A percentile compares a stretch with the other conserved stretches of the same genome.
phyloP scores from a whole-genome alignment of 2,329 filamentous ascomycete genomes.

The Trichoderma sp. region DNA sequence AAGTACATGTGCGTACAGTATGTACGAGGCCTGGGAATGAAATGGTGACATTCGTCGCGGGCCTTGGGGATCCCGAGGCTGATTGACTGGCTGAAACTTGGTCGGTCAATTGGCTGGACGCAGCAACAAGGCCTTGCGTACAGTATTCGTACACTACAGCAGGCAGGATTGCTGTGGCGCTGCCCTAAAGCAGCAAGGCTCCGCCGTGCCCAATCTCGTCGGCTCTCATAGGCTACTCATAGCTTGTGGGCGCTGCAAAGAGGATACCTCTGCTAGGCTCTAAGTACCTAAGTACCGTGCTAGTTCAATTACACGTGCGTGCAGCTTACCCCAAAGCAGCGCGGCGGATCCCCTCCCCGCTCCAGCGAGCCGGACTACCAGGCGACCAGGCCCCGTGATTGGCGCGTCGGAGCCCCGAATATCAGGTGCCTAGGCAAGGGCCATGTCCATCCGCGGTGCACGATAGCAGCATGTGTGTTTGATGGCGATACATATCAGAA shows the following conservation, averaged over 20 bases:
- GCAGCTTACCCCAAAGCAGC: slow-evolving; percentile 17
- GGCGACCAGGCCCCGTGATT: slow-evolving; percentile 4
- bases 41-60: background rate
- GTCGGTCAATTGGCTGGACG: background rate
- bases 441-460: background rate
- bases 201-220: background rate
- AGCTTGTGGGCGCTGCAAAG: background rate
- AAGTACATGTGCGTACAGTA: background rate
- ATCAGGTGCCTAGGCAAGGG: background rate
- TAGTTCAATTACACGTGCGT: slow-evolving; percentile 17
- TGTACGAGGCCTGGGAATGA: background rate
- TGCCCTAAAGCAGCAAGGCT: background rate
- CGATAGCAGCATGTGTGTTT: background rate
- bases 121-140: slow-evolving; percentile 1
- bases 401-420: background rate
- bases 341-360: slow-evolving; percentile 2
- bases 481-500: background rate
- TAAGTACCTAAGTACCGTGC: background rate
- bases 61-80: background rate
- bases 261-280: background rate
- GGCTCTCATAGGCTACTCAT: background rate
- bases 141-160: background rate
- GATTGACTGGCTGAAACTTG: background rate
- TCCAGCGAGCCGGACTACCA: background rate
- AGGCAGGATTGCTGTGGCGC: background rate